phyloP scores from a whole-genome alignment of 108 stramenopile species.

The Nitzschia sp. region DNA sequence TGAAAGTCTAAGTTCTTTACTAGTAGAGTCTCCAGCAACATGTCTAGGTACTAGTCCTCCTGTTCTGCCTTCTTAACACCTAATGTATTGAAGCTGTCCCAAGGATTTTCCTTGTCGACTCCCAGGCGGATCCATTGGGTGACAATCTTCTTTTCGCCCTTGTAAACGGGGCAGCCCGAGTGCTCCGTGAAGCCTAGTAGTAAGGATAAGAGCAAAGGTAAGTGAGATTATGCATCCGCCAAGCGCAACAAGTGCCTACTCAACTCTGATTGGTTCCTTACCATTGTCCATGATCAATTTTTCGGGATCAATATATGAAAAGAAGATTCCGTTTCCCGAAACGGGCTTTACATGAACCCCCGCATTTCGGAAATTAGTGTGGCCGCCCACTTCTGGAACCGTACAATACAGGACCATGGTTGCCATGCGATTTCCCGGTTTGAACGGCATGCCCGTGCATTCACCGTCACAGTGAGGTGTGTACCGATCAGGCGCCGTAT shows the following conservation, averaged over 20 bases:
- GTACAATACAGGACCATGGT: constrained; percentile 95
- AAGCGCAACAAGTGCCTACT: too few relatives aligned
- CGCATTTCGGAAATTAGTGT: constrained; percentile 90
- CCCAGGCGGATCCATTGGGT: constrained; percentile 96
- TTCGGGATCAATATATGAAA: constrained; percentile 83
- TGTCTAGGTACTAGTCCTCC: neutral
- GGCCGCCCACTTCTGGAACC: constrained; percentile 78
- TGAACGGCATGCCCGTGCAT: constrained; percentile 70
- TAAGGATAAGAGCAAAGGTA: too few relatives aligned
- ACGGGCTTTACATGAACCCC: constrained; percentile 81
- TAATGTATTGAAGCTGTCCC: constrained; percentile 81
- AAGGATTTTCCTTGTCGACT: constrained; percentile 84
- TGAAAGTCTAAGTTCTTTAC: too few relatives aligned
- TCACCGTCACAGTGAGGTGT: constrained; percentile 92
- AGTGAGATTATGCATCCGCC: too few relatives aligned
- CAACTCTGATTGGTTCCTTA: too few relatives aligned
- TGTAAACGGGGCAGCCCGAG: constrained; percentile 90
- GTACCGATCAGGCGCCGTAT: constrained; percentile 85
- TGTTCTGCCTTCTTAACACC: constrained; percentile 1
- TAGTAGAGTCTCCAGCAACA: neutral
- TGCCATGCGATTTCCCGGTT: constrained; percentile 83
- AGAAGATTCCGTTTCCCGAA: constrained; percentile 81
- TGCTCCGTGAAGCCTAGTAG: constrained; percentile 72
- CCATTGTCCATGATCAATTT: constrained; percentile 70
- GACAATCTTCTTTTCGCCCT: constrained; percentile 94